These are phyloP conservation scores for Raphanus raphanistrum DNA, from an alignment of 345 rosid genomes.

Conservation along the genomic window DNA sequence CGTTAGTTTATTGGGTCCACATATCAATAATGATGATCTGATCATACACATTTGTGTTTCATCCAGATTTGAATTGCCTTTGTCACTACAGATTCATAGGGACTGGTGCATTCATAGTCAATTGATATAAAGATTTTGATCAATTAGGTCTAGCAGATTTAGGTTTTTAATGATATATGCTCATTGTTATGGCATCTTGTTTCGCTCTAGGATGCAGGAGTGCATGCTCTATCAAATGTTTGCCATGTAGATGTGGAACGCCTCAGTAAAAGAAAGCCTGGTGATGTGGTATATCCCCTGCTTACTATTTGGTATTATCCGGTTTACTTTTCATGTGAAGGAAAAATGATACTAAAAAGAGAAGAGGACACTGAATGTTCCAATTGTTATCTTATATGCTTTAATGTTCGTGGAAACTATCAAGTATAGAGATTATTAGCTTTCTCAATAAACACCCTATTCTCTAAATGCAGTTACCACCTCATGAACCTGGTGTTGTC, in stretches of 20 bases:
- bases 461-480: slow-evolving; percentile 67
- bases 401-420: slow-evolving; percentile 1
- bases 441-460: background rate
- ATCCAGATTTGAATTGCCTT: background rate
- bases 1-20: background rate
- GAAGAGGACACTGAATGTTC: too few species aligned
- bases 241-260: slow-evolving; percentile 93
- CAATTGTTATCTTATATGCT: background rate
- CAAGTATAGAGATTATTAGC: background rate
- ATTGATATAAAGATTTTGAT: too few species aligned
- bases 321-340: too few species aligned
- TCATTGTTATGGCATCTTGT: background rate
- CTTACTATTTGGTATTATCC: background rate
- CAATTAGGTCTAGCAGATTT: too few species aligned
- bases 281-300: slow-evolving; percentile 53
- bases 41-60: background rate
- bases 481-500: slow-evolving; percentile 88
- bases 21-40: background rate
- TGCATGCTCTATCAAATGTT: slow-evolving; percentile 90
- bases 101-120: too few species aligned
- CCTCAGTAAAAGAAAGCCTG: slow-evolving; percentile 87
- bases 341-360: too few species aligned
- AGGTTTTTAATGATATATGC: too few species aligned
- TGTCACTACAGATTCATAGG: too few species aligned
- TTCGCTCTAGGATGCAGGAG: slow-evolving; percentile 81